A percentile compares a stretch with the other conserved stretches of the same genome.
Conservation (phyloP, 441 rosid species). For the Gossypium trilobum region DNA sequence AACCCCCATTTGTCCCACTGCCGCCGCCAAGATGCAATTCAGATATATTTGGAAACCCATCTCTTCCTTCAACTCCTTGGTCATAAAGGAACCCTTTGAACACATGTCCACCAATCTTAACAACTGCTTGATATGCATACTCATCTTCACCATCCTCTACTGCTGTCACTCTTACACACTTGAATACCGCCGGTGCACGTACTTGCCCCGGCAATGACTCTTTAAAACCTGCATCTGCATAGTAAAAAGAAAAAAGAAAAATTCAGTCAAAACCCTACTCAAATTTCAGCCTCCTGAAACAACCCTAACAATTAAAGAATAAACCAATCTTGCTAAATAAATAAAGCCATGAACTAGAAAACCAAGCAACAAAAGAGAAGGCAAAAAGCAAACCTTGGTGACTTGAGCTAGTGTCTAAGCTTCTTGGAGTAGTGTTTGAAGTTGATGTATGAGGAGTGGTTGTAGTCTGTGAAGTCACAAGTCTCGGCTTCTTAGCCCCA, state of each 20-base stretch:
- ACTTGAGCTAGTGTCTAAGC: constrained; percentile 77
- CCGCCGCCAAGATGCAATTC: constrained; percentile 48
- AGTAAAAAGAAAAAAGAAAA: background rate
- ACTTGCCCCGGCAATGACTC: constrained; percentile 71
- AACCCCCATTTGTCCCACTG: constrained; percentile 34
- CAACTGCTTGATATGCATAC: constrained; percentile 74
- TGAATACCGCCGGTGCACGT: constrained; percentile 78
- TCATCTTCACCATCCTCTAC: constrained; percentile 82
- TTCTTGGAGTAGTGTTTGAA: constrained; percentile 72
- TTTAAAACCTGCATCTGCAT: constrained; percentile 41
- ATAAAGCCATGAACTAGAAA: background rate
- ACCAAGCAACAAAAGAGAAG: background rate
- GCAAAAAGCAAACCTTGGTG: constrained; percentile 49
- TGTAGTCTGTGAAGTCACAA: constrained; percentile 43
- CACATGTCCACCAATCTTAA: constrained; percentile 22
- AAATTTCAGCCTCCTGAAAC: background rate
- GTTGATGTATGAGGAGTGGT: constrained; percentile 67
- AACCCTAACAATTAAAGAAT: constrained; percentile 2
- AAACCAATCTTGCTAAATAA: constrained; percentile 40
- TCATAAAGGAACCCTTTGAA: constrained; percentile 85
- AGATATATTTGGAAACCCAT: constrained; percentile 60
- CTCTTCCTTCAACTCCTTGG: constrained; percentile 64
- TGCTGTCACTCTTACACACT: constrained; percentile 79
- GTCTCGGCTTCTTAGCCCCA: constrained; percentile 66
- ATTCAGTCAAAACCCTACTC: constrained; percentile 18